phyloP scores from a whole-genome alignment of 2,329 filamentous ascomycete genomes.

The Clonostachys rosea region DNA sequence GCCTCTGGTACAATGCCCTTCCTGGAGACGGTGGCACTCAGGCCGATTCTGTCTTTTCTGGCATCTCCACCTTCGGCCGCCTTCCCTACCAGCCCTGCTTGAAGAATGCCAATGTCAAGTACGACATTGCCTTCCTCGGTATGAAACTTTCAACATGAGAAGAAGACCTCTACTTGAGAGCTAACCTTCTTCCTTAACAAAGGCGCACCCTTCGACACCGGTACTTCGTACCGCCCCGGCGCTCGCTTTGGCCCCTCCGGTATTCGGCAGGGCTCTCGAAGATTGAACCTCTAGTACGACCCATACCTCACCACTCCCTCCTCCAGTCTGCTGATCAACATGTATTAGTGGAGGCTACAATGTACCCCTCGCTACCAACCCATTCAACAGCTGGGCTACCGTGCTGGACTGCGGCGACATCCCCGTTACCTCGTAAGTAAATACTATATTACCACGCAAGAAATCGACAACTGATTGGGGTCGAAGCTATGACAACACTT shows the following conservation, averaged over 20 bases:
- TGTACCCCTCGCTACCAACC: slow-evolving; percentile 73
- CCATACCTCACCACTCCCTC: background rate
- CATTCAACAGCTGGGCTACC: slow-evolving; percentile 75
- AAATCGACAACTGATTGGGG: slow-evolving; percentile 14
- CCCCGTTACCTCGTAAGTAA: slow-evolving; percentile 71
- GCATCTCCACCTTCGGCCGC: slow-evolving; percentile 81
- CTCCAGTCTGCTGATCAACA: no score
- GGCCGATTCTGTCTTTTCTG: slow-evolving; percentile 86
- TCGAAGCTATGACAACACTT: slow-evolving; percentile 72
- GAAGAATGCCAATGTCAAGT: slow-evolving; percentile 63
- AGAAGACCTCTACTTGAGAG: background rate
- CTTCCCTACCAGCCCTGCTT: slow-evolving; percentile 76
- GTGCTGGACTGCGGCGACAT: slow-evolving; percentile 83
- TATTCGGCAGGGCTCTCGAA: slow-evolving; percentile 80
- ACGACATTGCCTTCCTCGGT: slow-evolving; percentile 85
- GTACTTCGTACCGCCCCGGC: slow-evolving; percentile 79
- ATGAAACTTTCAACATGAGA: slow-evolving; percentile 10
- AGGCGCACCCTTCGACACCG: slow-evolving; percentile 82
- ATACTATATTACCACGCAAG: background rate
- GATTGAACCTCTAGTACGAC: slow-evolving; percentile 81
- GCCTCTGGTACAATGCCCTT: slow-evolving; percentile 77
- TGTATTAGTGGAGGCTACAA: slow-evolving; percentile 75
- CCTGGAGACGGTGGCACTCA: slow-evolving; percentile 79
- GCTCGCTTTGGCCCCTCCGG: slow-evolving; percentile 81
- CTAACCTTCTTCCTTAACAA: background rate